Percentiles rank a stretch among this genome's conserved stretches.
Conservation (phyloP, 306 rosid species). For the Cotoneaster glaucophyllus region DNA sequence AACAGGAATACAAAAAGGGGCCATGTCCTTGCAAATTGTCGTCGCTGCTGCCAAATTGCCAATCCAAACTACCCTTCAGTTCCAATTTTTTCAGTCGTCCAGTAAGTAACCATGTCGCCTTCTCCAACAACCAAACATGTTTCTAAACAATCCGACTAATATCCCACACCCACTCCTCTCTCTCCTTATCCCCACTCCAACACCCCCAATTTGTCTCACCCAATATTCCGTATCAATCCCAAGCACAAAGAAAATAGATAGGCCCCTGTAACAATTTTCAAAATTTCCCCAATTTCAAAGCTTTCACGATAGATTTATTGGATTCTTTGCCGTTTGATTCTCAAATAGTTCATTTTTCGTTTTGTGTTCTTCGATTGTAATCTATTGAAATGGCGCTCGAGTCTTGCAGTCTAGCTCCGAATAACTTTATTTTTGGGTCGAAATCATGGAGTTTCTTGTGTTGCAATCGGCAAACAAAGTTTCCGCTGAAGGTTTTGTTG, state of each 20-base stretch:
- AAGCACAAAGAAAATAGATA: neutral
- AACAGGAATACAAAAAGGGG: no score
- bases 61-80: neutral
- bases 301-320: neutral
- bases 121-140: conserved; percentile 10
- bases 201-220: neutral
- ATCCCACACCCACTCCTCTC: neutral
- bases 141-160: neutral
- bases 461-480: conserved; percentile 20
- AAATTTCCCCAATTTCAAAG: neutral
- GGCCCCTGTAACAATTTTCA: neutral
- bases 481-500: conserved; percentile 32
- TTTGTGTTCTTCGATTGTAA: neutral
- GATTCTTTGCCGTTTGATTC: neutral
- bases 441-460: conserved; percentile 22
- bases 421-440: conserved; percentile 8
- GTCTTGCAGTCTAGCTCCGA: conserved; percentile 22
- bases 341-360: conserved; percentile 7
- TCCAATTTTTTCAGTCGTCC: neutral
- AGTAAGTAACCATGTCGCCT: neutral
- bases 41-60: neutral
- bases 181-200: neutral
- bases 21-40: neutral
- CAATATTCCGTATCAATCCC: neutral
- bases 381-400: conserved; percentile 32